phyloP scores from a whole-genome alignment of 768 basidiomycete species.

The Lyophyllum decastes region DNA sequence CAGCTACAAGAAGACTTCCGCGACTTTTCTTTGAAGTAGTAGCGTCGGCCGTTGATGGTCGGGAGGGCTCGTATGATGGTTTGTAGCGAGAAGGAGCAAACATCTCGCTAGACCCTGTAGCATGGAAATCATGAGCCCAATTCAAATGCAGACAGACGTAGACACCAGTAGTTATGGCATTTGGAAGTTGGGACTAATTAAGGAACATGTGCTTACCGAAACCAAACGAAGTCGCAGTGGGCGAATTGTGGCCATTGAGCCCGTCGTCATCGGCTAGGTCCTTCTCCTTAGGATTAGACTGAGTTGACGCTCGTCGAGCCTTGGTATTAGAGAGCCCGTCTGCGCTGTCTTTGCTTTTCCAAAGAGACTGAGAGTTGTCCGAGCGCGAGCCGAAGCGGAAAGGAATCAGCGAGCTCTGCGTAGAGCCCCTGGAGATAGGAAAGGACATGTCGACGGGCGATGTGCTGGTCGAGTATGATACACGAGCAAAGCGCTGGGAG shows the following conservation, averaged over 20 bases:
- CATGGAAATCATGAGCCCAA: background rate
- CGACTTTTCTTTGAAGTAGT: conserved; percentile 34
- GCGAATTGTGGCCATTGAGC: conserved; percentile 20
- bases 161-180: background rate
- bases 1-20: conserved; percentile 50
- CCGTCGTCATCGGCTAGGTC: conserved; percentile 22
- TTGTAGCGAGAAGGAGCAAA: conserved; percentile 26
- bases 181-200: background rate
- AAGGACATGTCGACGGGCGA: conserved; percentile 18
- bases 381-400: conserved; percentile 23
- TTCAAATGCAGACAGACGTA: background rate
- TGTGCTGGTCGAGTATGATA: conserved; percentile 18
- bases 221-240: conserved; percentile 13
- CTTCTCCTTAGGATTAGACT: conserved; percentile 34
- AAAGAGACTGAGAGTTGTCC: conserved; percentile 14
- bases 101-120: conserved; percentile 11
- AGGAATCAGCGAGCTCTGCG: conserved; percentile 23
- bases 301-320: conserved; percentile 23
- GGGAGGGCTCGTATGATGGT: conserved; percentile 18
- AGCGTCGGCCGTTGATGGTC: conserved; percentile 25
- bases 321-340: conserved; percentile 17
- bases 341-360: conserved; percentile 14
- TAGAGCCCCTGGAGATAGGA: conserved; percentile 24
- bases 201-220: conserved; percentile 19
- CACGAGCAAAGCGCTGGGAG: conserved; percentile 17